A percentile compares a stretch with the other conserved stretches of the same genome.
These are phyloP conservation scores for maize (Zea mays) DNA, from an alignment of 176 grass and related monocot genomes.

Conservation along the genomic window Zm-B73-REFERENCE-NAM-5.0 NC_050096.1:91722501-91723000, in stretches of 20 bases:
- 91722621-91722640: constrained; percentile 43
- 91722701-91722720: constrained; percentile 90
- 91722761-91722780: too few species aligned
- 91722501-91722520: constrained; percentile 34
- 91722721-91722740: constrained; percentile 71
- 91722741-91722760: neutral
- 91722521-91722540: constrained; percentile 43
- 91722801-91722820: too few species aligned
- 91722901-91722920: neutral
- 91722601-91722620: constrained; percentile 44
- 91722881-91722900: constrained; percentile 15
- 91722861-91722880: constrained; percentile 29
- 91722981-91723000: neutral
- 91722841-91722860: constrained; percentile 2
- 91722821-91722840: neutral
- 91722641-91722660: constrained; percentile 44
- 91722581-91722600: constrained; percentile 41
- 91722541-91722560: too few species aligned
- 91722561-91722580: constrained; percentile 50
- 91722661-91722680: constrained; percentile 38
- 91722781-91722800: too few species aligned
- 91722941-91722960: neutral
- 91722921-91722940: neutral
- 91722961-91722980: neutral
- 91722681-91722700: constrained; percentile 72